These are phyloP conservation scores for Otatea glauca DNA, from an alignment of 176 grass and related monocot genomes.

Conservation along the genomic window DNA sequence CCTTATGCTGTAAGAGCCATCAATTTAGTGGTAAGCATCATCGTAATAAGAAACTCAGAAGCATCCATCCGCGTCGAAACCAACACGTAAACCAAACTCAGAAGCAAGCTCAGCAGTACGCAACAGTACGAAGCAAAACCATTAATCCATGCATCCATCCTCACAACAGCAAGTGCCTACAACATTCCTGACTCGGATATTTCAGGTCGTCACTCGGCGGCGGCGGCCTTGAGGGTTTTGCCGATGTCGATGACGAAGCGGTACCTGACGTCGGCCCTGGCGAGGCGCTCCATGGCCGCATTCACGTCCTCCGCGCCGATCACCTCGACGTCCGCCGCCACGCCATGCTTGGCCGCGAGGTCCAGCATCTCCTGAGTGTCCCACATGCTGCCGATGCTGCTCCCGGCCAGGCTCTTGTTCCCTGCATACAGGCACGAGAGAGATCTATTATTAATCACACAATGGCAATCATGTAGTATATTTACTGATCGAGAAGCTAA, in stretches of 20 bases:
- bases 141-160: background rate
- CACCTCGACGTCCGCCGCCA: slow-evolving; percentile 66
- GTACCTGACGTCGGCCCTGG: slow-evolving; percentile 67
- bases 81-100: too few relatives aligned
- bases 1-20: too few relatives aligned
- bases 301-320: slow-evolving; percentile 60
- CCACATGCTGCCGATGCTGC: slow-evolving; percentile 61
- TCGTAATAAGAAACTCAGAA: too few relatives aligned
- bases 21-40: too few relatives aligned
- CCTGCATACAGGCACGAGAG: slow-evolving; percentile 20
- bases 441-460: too few relatives aligned
- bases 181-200: background rate
- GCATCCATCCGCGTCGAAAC: too few relatives aligned
- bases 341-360: slow-evolving; percentile 55
- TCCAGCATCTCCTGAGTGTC: slow-evolving; percentile 82
- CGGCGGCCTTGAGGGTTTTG: slow-evolving; percentile 55
- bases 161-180: background rate
- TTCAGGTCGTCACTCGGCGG: background rate
- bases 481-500: too few relatives aligned
- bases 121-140: too few relatives aligned
- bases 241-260: slow-evolving; percentile 85
- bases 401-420: slow-evolving; percentile 61
- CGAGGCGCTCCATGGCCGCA: slow-evolving; percentile 64
- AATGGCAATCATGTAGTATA: too few relatives aligned
- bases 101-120: too few relatives aligned